Conservation (phyloP, 2,329 filamentous ascomycete species). For the Sodiomyces alkalinus region DNA sequence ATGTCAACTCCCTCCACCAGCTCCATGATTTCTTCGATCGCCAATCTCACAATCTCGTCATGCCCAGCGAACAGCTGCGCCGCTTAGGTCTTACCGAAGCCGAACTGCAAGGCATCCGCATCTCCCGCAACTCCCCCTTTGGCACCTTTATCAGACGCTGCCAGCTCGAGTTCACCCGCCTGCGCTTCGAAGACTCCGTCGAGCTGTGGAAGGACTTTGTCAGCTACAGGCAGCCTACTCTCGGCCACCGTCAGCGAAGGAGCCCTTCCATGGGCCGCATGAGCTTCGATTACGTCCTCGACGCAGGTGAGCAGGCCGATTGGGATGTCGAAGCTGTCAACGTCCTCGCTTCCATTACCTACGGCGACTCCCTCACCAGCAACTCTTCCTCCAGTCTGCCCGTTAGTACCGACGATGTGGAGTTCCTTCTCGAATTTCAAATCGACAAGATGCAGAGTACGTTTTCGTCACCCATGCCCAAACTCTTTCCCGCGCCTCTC, state of each 20-base stretch:
- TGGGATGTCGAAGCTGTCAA: slow-evolving; percentile 28
- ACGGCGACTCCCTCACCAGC: slow-evolving; percentile 36
- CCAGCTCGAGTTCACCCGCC: slow-evolving; percentile 61
- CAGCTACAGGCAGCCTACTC: slow-evolving; percentile 63
- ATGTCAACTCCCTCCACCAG: slow-evolving; percentile 64
- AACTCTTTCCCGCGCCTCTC: too few relatives aligned
- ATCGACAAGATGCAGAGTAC: slow-evolving; percentile 74
- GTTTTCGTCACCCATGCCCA: slow-evolving; percentile 12
- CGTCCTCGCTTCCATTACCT: slow-evolving; percentile 29
- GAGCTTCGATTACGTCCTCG: slow-evolving; percentile 42
- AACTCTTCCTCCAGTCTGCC: slow-evolving; percentile 23
- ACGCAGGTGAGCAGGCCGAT: slow-evolving; percentile 32
- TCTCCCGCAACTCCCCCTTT: slow-evolving; percentile 63
- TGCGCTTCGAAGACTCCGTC: slow-evolving; percentile 67
- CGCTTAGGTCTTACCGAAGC: slow-evolving; percentile 30
- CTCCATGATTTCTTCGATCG: slow-evolving; percentile 62
- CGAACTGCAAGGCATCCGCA: slow-evolving; percentile 29
- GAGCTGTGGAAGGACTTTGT: slow-evolving; percentile 74
- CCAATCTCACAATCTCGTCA: slow-evolving; percentile 41
- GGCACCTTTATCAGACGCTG: slow-evolving; percentile 67
- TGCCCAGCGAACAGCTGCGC: slow-evolving; percentile 44
- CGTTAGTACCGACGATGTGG: slow-evolving; percentile 65
- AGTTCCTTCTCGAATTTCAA: slow-evolving; percentile 73
- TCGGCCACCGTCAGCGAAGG: slow-evolving; percentile 47
- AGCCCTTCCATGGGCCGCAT: slow-evolving; percentile 41